Base-by-base conservation (phyloP, 495 filamentous ascomycete species). In the Talaromyces wortmannii region DNA sequence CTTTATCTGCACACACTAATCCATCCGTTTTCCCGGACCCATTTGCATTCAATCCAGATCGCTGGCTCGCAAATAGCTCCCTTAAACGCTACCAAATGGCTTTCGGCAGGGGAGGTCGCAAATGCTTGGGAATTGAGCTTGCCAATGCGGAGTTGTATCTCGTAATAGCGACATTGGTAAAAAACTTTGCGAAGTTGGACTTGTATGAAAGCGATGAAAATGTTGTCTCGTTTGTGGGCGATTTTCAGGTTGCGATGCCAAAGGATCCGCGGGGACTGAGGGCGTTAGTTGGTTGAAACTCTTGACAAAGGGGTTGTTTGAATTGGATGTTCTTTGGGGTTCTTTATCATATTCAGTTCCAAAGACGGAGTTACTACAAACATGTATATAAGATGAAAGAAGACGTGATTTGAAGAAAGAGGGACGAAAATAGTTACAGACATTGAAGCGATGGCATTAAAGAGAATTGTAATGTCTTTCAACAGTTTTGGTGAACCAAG, bases 191-290 rank as follows among this genome's bases (percentile, higher is more conserved):
- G 6, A 59, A 23, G 23, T 4, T 69, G 62, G 52, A 48, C 12
- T 51, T 67, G 43, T 66, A 51, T 30, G 57, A 67, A 51, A 72
- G 65, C 11, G 63, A 63, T 48, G 56, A 57, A 16, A 48, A 12
- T 11, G 65, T 65, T 49, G 68, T 69, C 43, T 52, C 49, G 32
- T 70, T 70, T 56, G 18, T 44, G 17, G 61, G 70, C 55, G 70
- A 70, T 57, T 71, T 65, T 57, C 67, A 70, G 45, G 65, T 73
- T 48, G 60, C 63, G 12, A 60, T 56, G 47, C 67, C 70, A 17
- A 66, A 57, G 15, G 62, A 53, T 23, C 59, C 66, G 4, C 59
- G 63, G 48, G 65, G 67, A 53, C 53, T 69, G 29, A 57, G 56
- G 47, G 64, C 56, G 4, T 23, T 23, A 4, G 23, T 23, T 23